Evolutionary conservation across 2,329 filamentous ascomycete genomes (phyloP), one percentile per base, ranked within the genome.

Genomic region (Botrytis porri): DNA sequence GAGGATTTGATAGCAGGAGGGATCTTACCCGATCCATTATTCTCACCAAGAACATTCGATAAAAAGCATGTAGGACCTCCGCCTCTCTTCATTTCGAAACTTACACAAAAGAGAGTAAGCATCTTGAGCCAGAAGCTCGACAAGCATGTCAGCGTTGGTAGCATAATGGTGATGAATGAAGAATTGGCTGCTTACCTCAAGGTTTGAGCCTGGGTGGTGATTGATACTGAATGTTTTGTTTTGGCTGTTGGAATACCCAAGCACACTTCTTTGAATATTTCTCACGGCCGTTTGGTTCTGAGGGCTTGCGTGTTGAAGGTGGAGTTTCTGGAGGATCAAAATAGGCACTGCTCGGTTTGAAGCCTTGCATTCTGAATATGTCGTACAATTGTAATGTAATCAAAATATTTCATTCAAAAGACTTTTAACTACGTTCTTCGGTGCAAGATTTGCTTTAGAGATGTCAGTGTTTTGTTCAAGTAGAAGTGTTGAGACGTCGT

Each of bases 171-270:
- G 25, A 60, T 43, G 25, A 69, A 48, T 32, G 63, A 54, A 8
- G 70, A 69, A 14, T 37, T 72, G 16, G n/a, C 57, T 29, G 65
- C 63, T 39, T 72, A 69, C 18, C 45, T 72, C 10, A 45, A n/a
- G 22, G 32, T 22, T 32, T 54, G 29, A 51, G 39, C 39, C 37
- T 62, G 20, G 6, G 22, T 37, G 14, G 25, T 37, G 20, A 9
- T 37, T 25, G 22, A 20, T 63, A 51, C 18, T 64, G 32, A 51
- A 18, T 32, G 9, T 48, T 71, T 54, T 20, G 1, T 35, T 70
- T 29, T 48, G n/a, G 43, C 59, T 25, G 39, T 41, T 39, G 45
- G 63, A 8, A 61, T 41, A 72, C 63, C 70, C 32, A 59, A 54
- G 41, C 67, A 67, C 32, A 41, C 41, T 72, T 67, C 18, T n/a